phyloP scores from a whole-genome alignment of 106 monocot genomes.

The Platanthera guangdongensis region DNA sequence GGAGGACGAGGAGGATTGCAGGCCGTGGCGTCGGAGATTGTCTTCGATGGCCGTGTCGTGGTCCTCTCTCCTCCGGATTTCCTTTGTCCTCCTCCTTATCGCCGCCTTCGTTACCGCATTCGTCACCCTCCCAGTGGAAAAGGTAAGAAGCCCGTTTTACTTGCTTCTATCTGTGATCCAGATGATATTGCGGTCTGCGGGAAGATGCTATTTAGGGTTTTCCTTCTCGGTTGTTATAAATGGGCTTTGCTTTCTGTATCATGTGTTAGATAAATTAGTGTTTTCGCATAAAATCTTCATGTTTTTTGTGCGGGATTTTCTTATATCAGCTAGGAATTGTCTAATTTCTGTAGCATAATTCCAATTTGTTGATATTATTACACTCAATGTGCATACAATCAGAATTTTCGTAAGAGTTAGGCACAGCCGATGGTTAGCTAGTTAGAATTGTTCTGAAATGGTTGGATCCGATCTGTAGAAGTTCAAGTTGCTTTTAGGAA shows the following conservation, averaged over 20 bases:
- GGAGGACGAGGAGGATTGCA: conserved; percentile 16
- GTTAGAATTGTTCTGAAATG: neutral
- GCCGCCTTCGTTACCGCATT: conserved; percentile 56
- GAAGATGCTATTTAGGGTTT: neutral
- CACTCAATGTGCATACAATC: neutral
- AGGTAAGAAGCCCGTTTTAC: conserved; percentile 21
- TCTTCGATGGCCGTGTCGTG: conserved; percentile 58
- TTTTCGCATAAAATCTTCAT: conserved; percentile 5
- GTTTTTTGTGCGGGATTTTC: neutral
- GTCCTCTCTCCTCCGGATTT: conserved; percentile 40
- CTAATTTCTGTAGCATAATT: neutral
- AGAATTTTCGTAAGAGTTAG: neutral
- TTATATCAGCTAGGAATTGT: neutral
- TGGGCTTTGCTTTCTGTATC: neutral
- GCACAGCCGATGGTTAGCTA: neutral
- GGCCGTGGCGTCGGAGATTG: conserved; percentile 59
- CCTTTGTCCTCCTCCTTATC: conserved; percentile 49
- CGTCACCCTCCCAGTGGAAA: conserved; percentile 54
- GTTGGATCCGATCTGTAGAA: neutral
- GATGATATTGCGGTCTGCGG: neutral
- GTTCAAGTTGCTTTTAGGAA: neutral
- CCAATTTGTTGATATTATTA: neutral
- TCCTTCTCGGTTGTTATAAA: neutral
- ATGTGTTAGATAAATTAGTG: neutral
- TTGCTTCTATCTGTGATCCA: neutral